These are phyloP conservation scores for Botrytis fabae DNA, from an alignment of 2,329 filamentous ascomycete species.

Conservation along the genomic window DNA sequence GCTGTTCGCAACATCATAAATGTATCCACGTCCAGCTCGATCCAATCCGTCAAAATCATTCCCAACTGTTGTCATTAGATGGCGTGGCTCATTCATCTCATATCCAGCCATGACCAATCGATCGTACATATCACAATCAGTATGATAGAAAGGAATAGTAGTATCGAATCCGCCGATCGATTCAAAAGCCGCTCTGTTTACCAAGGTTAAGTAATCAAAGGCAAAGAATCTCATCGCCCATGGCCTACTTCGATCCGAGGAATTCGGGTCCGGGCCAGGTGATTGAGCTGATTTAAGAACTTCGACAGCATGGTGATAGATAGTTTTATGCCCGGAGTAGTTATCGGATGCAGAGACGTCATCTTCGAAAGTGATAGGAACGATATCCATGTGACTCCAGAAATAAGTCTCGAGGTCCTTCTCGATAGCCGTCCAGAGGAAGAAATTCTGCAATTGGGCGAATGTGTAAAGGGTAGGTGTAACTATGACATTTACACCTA, in stretches of 20 bases:
- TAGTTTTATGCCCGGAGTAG: conserved; percentile 5
- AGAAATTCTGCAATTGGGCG: conserved; percentile 57
- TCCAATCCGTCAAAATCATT: conserved; percentile 22
- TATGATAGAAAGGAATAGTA: conserved; percentile 58
- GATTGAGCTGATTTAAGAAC: conserved; percentile 19
- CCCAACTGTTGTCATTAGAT: conserved; percentile 17
- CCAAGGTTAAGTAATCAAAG: conserved; percentile 58
- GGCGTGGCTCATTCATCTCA: conserved; percentile 37
- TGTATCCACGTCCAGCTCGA: conserved; percentile 45
- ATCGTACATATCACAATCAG: conserved; percentile 57
- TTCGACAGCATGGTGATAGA: conserved; percentile 21
- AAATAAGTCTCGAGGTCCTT: conserved; percentile 51
- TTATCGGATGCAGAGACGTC: not conserved
- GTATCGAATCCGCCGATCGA: conserved; percentile 55
- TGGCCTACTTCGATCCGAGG: conserved; percentile 20
- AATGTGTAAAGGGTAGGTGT: conserved; percentile 54
- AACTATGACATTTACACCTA: conserved; percentile 53
- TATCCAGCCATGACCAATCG: conserved; percentile 50
- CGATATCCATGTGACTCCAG: conserved; percentile 57
- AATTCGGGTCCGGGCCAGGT: conserved; percentile 10
- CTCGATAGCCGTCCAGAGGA: conserved; percentile 47
- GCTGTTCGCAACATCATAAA: conserved; percentile 49
- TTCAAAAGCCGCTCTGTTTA: conserved; percentile 54
- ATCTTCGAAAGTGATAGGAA: conserved; percentile 42
- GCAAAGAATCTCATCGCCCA: conserved; percentile 59